These are phyloP conservation scores for Colletotrichum liaoningense DNA, from an alignment of 2,329 filamentous ascomycete genomes.

Conservation along the genomic window DNA sequence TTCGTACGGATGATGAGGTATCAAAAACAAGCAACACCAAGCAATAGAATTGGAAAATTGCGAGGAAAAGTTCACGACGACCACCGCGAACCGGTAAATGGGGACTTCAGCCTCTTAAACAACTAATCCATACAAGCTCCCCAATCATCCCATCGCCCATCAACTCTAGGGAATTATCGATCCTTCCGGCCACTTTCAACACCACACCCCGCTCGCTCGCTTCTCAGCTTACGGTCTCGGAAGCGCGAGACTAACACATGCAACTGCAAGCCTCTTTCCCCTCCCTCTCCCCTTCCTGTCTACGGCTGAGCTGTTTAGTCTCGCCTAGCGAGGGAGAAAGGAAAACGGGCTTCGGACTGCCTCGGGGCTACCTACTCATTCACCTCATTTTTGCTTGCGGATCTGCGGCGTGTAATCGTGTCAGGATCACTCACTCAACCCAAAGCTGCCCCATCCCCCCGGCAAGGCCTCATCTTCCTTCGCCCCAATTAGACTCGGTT, in stretches of 20 bases:
- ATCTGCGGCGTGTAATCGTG: neutral
- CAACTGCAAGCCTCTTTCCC: slow-evolving; percentile 14
- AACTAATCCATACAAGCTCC: neutral
- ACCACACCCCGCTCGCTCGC: slow-evolving; percentile 6
- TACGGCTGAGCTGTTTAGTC: slow-evolving; percentile 22
- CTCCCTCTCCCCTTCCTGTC: slow-evolving; percentile 4
- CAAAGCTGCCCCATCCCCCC: neutral
- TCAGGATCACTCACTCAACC: slow-evolving; percentile 9
- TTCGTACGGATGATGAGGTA: neutral
- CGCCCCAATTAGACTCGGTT: slow-evolving; percentile 16
- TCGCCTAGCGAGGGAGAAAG: neutral
- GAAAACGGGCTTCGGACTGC: neutral
- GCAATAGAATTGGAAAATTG: neutral
- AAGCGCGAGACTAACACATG: slow-evolving; percentile 14
- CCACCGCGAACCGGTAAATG: slow-evolving; percentile 1
- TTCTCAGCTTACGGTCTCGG: slow-evolving; percentile 26
- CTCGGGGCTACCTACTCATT: neutral
- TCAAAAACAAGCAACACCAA: slow-evolving; percentile 28
- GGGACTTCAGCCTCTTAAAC: slow-evolving; percentile 31
- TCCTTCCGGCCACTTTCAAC: slow-evolving; percentile 15
- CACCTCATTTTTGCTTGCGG: neutral
- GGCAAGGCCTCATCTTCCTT: slow-evolving; percentile 10
- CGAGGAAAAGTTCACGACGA: neutral
- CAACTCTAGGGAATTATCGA: slow-evolving; percentile 8
- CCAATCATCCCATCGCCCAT: slow-evolving; percentile 5